Evolutionary conservation across 768 basidiomycete species (phyloP), one percentile per base, ranked within the genome.

Genomic region (Mycena polygramma): DNA sequence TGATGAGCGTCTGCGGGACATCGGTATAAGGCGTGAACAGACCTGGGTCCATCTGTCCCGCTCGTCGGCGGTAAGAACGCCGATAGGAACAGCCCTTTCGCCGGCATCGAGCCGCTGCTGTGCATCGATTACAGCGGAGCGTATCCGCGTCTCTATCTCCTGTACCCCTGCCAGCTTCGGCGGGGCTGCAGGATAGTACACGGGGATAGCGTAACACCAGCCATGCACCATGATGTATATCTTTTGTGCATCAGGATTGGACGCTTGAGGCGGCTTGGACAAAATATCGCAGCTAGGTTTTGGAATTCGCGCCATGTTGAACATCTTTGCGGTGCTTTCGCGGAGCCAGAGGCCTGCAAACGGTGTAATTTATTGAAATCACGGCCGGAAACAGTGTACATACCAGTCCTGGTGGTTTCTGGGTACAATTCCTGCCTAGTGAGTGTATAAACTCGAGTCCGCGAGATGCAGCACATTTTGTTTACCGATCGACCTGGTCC

Each of bases 31-130:
- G 30, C 51, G 48, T 41, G n/a, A n/a, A 51, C 52, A 39, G 30
- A 95, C 95, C 77, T 87, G 81, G 14, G 92, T 87, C 97, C 97
- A 98, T 14, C 78, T 82, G 79, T 97, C 94, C 70, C 97, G 85
- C 30, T 92, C 86, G 76, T 97, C 95, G 4, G 92, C 90, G 26
- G 90, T 94, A 53, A 98, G 82, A 0, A 91, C 84, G 10, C 94
- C 91, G 7, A 98, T 83, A 35, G 87, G 85, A 4, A 89, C 78
- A 0, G 92, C 85, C 15, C 73, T 79, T 68, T 94, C 92, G 4
- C 91, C 91, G 0, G 74, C 79, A 5, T 80, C 78, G 9, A 84
- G 79, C 43, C 91, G 85, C 30, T 71, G 70, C 26, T 85, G 81
- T 0, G 90, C 95, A 76, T 98, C 96, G 30, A 80, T 68, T 7